These are phyloP conservation scores for Bothriochloa decipiens DNA, from an alignment of 176 grass and related monocot species.

Conservation along the genomic window DNA sequence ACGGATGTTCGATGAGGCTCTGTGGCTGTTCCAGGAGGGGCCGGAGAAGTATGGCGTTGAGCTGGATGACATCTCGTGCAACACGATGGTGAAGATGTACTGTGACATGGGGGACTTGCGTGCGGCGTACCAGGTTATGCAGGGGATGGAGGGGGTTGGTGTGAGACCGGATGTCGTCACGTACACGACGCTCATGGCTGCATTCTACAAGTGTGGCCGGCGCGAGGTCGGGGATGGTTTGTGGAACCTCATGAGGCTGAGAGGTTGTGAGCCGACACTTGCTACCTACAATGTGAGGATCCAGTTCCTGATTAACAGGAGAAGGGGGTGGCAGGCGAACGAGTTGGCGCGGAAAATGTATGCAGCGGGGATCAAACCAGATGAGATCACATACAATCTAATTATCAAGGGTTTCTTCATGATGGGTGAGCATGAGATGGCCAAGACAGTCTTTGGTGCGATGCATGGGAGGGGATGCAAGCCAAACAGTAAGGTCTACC, in stretches of 20 bases:
- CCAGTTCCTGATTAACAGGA: slow-evolving; percentile 73
- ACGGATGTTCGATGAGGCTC: slow-evolving; percentile 44
- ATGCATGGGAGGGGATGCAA: slow-evolving; percentile 82
- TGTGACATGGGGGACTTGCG: slow-evolving; percentile 67
- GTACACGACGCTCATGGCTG: slow-evolving; percentile 78
- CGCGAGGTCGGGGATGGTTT: slow-evolving; percentile 80
- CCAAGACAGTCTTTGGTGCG: slow-evolving; percentile 65
- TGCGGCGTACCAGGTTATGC: slow-evolving; percentile 63
- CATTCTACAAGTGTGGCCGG: slow-evolving; percentile 68
- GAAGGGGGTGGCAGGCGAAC: slow-evolving; percentile 79
- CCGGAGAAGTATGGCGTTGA: slow-evolving; percentile 55
- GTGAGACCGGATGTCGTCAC: slow-evolving; percentile 75
- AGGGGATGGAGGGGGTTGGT: slow-evolving; percentile 67
- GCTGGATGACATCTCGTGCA: slow-evolving; percentile 82
- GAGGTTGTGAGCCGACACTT: slow-evolving; percentile 68
- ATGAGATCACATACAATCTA: slow-evolving; percentile 89
- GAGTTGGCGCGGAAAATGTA: slow-evolving; percentile 65
- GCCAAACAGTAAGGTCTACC: slow-evolving; percentile 78
- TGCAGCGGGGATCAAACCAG: slow-evolving; percentile 56
- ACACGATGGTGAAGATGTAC: slow-evolving; percentile 74
- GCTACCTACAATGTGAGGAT: slow-evolving; percentile 96
- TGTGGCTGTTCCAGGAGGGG: slow-evolving; percentile 46
- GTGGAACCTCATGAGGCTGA: slow-evolving; percentile 92
- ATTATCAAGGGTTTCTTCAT: slow-evolving; percentile 93
- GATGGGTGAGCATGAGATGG: slow-evolving; percentile 83